phyloP scores from a whole-genome alignment of 371 early-diverging fungal species.

The Mucor mucedo region DNA sequence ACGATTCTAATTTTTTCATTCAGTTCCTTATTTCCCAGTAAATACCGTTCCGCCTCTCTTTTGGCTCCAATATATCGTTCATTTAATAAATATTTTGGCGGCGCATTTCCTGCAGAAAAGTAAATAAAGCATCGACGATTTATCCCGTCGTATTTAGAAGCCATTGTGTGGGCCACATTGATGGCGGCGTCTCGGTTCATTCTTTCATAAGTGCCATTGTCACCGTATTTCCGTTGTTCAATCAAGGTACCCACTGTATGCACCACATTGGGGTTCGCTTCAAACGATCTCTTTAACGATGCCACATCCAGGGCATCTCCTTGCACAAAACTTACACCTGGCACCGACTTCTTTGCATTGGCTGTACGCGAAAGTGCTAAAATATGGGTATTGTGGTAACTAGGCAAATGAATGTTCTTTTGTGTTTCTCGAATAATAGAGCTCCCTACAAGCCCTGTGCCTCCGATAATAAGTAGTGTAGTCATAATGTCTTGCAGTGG shows the following conservation, averaged over 20 bases:
- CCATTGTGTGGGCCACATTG: constrained; percentile 29
- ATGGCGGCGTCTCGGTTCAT: constrained; percentile 35
- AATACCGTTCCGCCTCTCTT: constrained; percentile 32
- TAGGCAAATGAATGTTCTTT: constrained; percentile 13
- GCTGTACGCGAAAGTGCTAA: constrained; percentile 25
- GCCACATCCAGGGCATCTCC: constrained; percentile 31
- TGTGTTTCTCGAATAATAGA: constrained; percentile 24
- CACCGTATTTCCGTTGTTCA: constrained; percentile 26
- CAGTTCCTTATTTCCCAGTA: constrained; percentile 22
- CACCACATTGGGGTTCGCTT: constrained; percentile 29
- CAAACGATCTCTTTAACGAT: constrained; percentile 8
- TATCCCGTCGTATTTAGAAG: constrained; percentile 21
- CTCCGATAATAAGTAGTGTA: constrained; percentile 28
- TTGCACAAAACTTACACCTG: constrained; percentile 21
- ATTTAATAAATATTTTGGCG: constrained; percentile 31
- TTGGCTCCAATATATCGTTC: constrained; percentile 30
- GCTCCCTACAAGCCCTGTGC: constrained; percentile 25
- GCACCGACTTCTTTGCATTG: not conserved
- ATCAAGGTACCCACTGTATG: constrained; percentile 32
- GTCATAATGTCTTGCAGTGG: not conserved
- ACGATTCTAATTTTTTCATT: constrained; percentile 29
- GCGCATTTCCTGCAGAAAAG: constrained; percentile 32
- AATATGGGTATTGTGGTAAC: constrained; percentile 18
- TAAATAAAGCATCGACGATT: constrained; percentile 29
- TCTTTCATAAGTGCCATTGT: constrained; percentile 31